Conservation (phyloP, 208 protist species). For the Porcisia deanei region DNA sequence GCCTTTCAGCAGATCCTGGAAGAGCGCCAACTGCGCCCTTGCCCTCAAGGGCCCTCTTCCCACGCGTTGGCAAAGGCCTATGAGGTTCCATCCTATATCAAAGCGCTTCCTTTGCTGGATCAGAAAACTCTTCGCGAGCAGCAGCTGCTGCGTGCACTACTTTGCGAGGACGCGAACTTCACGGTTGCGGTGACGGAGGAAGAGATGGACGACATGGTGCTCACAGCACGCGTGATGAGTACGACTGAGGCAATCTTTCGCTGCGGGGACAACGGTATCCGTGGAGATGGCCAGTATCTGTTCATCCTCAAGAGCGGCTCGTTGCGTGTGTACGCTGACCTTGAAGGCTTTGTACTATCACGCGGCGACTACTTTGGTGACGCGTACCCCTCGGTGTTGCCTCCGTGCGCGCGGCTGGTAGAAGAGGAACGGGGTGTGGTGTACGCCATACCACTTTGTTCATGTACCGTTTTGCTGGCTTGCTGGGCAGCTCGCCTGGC, state of each 20-base stretch:
- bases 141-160: constrained; percentile 56
- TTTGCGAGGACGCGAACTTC: constrained; percentile 45
- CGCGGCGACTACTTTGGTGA: constrained; percentile 80
- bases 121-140: constrained; percentile 76
- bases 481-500: constrained; percentile 42
- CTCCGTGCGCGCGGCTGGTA: constrained; percentile 36
- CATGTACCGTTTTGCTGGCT: constrained; percentile 28
- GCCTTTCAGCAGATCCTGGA: constrained; percentile 36
- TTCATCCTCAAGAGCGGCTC: constrained; percentile 70
- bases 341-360: constrained; percentile 37
- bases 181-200: constrained; percentile 23
- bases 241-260: constrained; percentile 53
- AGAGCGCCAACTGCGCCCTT: constrained; percentile 9
- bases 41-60: neutral
- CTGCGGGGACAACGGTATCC: constrained; percentile 45
- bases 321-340: constrained; percentile 42
- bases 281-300: constrained; percentile 62
- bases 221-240: constrained; percentile 58
- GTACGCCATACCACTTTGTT: constrained; percentile 56
- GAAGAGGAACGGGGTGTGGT: constrained; percentile 63
- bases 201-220: constrained; percentile 41
- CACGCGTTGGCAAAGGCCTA: neutral
- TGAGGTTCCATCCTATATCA: constrained; percentile 31
- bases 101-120: constrained; percentile 41
- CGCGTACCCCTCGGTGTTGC: constrained; percentile 39